Percentiles rank a stretch among this genome's conserved stretches.
These are phyloP conservation scores for Salvia miltiorrhiza DNA, from an alignment of 257 asterid species.

Conservation along the genomic window DNA sequence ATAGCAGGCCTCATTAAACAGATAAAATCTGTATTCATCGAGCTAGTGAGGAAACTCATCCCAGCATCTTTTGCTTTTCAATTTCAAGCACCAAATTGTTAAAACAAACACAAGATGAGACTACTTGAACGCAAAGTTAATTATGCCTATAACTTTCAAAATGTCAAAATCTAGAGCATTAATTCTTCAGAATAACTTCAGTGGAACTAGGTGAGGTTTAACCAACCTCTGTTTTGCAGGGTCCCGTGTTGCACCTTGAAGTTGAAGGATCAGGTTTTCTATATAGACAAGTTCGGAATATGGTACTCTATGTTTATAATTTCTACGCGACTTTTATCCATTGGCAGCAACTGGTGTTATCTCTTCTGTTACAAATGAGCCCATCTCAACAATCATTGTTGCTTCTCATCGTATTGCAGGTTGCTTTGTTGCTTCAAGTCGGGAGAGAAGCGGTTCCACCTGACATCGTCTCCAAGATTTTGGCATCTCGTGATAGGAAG, in stretches of 20 bases:
- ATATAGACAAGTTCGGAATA: constrained; percentile 91
- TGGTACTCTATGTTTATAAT: constrained; percentile 41
- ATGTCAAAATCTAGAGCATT: not conserved
- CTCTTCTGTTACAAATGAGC: not conserved
- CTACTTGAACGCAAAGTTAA: not conserved
- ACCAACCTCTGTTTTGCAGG: constrained; percentile 42
- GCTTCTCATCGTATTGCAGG: constrained; percentile 35
- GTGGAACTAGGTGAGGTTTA: not conserved
- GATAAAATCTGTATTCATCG: not conserved
- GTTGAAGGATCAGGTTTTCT: constrained; percentile 94
- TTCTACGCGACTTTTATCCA: not conserved
- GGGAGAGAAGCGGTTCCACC: constrained; percentile 81
- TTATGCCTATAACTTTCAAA: not conserved
- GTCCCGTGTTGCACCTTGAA: constrained; percentile 79
- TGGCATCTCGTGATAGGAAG: constrained; percentile 72
- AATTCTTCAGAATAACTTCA: no score
- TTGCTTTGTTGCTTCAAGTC: constrained; percentile 82
- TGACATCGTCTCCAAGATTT: constrained; percentile 54
- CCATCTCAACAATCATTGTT: not conserved
- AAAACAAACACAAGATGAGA: not conserved
- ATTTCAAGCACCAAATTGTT: constrained; percentile 13
- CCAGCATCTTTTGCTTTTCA: not conserved
- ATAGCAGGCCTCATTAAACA: not conserved
- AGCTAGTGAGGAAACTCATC: constrained; percentile 2
- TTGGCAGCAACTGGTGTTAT: no score